These are phyloP conservation scores for Straminergon stramineum DNA, from an alignment of 225 moss, liverwort and hornwort genomes.

Conservation along the genomic window DNA sequence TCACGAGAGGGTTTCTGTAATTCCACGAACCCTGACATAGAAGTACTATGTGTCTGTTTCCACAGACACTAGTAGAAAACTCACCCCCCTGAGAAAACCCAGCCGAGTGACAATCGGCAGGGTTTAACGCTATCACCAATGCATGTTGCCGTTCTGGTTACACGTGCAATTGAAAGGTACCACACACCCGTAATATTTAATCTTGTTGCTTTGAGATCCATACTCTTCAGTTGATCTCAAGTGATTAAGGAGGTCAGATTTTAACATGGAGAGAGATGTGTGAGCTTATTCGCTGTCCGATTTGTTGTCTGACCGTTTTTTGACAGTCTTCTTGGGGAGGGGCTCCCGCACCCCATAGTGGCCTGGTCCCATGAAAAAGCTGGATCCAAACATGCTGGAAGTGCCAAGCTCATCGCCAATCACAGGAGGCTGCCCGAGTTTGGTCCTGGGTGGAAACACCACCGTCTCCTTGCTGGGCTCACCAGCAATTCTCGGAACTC, in stretches of 20 bases:
- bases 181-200: background rate
- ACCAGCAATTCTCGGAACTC: background rate
- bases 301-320: conserved; percentile 3
- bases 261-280: background rate
- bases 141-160: background rate
- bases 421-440: conserved; percentile 13
- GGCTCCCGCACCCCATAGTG: conserved; percentile 31
- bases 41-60: background rate
- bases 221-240: too few relatives aligned
- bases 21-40: background rate
- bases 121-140: background rate
- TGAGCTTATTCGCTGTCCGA: background rate
- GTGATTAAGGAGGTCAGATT: background rate
- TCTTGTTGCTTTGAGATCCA: background rate
- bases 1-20: background rate
- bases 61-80: background rate
- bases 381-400: conserved; percentile 30
- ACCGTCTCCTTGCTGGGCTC: background rate
- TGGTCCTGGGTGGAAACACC: background rate
- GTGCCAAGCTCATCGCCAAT: conserved; percentile 32
- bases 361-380: conserved; percentile 34
- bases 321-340: background rate
- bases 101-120: background rate
- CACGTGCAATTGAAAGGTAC: background rate
- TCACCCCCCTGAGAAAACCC: background rate